Conservation (phyloP, 371 early-diverging fungal genomes). For the Mucor lusitanicus region DNA sequence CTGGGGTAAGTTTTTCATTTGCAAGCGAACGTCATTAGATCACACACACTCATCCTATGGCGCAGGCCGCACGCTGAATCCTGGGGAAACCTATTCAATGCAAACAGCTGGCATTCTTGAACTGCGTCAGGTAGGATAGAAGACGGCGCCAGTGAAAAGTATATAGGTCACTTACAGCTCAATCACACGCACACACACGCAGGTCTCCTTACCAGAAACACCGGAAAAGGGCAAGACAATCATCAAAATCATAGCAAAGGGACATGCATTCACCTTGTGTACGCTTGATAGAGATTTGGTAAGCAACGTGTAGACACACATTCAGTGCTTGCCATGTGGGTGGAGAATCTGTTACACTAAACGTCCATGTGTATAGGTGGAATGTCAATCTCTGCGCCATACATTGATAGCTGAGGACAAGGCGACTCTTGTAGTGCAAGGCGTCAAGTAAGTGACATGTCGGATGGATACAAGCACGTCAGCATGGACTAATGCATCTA, state of each 20-base stretch:
- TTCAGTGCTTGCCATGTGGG: neutral
- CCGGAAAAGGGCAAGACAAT: constrained; percentile 15
- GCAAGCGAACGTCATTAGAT: neutral
- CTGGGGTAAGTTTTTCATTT: neutral
- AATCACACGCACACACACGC: no score
- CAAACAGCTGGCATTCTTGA: neutral
- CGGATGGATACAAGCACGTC: neutral
- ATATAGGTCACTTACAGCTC: neutral
- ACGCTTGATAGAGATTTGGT: constrained; percentile 13
- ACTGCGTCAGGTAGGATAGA: constrained; percentile 4
- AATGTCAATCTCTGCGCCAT: constrained; percentile 18
- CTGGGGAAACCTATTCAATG: constrained; percentile 9
- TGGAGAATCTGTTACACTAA: neutral
- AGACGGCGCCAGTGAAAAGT: neutral
- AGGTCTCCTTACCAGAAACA: constrained; percentile 8
- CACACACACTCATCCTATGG: no score
- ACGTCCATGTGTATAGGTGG: neutral
- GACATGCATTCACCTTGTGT: constrained; percentile 15
- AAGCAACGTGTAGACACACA: neutral
- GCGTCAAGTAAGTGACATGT: constrained; percentile 26
- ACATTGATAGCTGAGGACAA: constrained; percentile 13
- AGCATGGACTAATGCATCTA: neutral
- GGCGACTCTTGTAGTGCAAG: constrained; percentile 12
- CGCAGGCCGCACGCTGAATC: constrained; percentile 2
- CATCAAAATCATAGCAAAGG: constrained; percentile 9